Base-by-base conservation (phyloP, 129 eudicot species). In the Chrysanthemum makinoi region DNA sequence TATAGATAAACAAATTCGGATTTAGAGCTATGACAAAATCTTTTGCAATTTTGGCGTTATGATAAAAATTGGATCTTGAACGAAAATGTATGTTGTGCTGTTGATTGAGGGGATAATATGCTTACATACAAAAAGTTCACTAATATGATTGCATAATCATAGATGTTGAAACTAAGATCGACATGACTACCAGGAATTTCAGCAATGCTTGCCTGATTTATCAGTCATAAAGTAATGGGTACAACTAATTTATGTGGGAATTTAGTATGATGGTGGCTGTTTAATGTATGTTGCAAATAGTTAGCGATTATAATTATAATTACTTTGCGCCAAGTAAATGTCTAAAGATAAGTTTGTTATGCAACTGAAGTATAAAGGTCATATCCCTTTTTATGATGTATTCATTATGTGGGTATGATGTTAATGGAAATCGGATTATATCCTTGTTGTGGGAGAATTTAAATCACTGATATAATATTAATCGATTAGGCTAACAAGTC, bases 31-130 rank as follows among this genome's bases (percentile, higher is more conserved):
- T 14, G 17, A 3, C 18, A 33, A 33, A 62, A 17, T 63, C 39
- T 24, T 6, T 63, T 30, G 59, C 54, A 18, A 12, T 50, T 60
- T 22, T 73, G 54, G 55, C 4, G 6, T 73, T 24, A 30, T 62
- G 39, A 10, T 50, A 50, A 35, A 72, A 50, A 64, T 24, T 13
- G 60, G 63, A 51, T 13, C n/a, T 20, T 52, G 19, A 62, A 35
- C 39, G 18, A 73, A 63, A 52, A 2, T 72, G 24, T 15, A 47
- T 15, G 22, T 48, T 15, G 14, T 72, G 60, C 48, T 61, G 46
- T 39, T 39, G 46, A 7, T 39, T 39, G 10, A 7, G 46, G 60
- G 70, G 70, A 66, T 71, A 44, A 58, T 19, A 44, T 57, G 57
- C 1, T 14, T 71, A 49, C 26, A 8, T 68, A 18, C 72, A 55